Conservation (phyloP, 352 stramenopile genomes). For the Pythium monospermum region DNA sequence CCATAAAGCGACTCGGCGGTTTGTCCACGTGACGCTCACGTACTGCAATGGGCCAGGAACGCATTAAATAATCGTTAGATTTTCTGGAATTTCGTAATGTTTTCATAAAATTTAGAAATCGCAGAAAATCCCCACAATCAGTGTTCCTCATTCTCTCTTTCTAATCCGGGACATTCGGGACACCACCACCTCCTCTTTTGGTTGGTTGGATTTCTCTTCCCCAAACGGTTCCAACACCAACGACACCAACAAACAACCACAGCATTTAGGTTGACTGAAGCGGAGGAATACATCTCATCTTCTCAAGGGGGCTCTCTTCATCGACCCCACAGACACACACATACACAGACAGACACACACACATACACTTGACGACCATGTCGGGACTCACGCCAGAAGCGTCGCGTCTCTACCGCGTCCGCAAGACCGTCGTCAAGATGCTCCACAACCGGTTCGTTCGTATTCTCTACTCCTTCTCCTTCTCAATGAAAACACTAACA, state of each 20-base stretch:
- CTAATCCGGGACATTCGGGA: conserved; percentile 12
- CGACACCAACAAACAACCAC: background rate
- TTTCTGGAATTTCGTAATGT: background rate
- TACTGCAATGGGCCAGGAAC: conserved; percentile 14
- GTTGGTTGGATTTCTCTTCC: conserved; percentile 13
- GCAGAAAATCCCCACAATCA: background rate
- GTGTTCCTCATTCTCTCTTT: background rate
- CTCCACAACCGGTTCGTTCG: conserved; percentile 80
- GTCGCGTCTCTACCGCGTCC: conserved; percentile 90
- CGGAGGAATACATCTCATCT: too few species aligned
- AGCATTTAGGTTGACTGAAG: background rate
- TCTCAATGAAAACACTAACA: background rate
- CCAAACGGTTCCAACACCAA: background rate
- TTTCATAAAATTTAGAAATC: conserved; percentile 4
- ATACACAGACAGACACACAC: background rate
- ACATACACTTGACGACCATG: too few species aligned
- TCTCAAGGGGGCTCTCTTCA: too few species aligned
- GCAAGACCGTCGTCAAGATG: conserved; percentile 96
- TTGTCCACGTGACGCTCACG: conserved; percentile 14
- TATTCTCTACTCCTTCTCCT: background rate
- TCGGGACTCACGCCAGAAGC: conserved; percentile 76
- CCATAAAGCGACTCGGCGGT: background rate
- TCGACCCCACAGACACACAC: background rate
- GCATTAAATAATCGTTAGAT: conserved; percentile 2
- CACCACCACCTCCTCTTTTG: conserved; percentile 11